These are phyloP conservation scores for Trichophyton verrucosum DNA, from an alignment of 2,329 filamentous ascomycete genomes.

Conservation along the genomic window DNA sequence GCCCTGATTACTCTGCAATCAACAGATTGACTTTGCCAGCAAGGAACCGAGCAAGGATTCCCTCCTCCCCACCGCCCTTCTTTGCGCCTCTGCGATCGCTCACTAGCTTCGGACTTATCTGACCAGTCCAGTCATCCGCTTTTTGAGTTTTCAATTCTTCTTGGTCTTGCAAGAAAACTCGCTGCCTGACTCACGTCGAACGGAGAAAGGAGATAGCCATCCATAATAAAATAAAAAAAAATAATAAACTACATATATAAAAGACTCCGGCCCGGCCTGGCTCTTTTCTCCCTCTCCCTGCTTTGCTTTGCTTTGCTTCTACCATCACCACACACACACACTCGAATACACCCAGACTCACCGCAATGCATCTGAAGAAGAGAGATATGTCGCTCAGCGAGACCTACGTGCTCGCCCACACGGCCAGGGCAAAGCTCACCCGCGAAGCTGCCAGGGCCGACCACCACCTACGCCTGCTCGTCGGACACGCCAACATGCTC, in stretches of 20 bases:
- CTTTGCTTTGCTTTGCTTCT: no score
- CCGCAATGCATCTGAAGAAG: conserved; percentile 31
- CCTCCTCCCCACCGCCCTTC: not conserved
- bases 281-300: not conserved
- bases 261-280: not conserved
- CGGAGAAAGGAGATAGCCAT: not conserved
- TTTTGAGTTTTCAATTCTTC: not conserved
- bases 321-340: not conserved
- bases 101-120: not conserved
- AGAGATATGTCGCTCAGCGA: conserved; percentile 96
- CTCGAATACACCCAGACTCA: no score
- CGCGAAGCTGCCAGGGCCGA: conserved; percentile 79
- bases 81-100: not conserved
- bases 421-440: conserved; percentile 90
- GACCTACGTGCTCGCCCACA: conserved; percentile 97
- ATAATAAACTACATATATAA: no score
- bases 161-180: not conserved
- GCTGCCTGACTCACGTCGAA: not conserved
- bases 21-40: not conserved
- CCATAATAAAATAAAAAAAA: no score
- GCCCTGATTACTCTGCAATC: not conserved
- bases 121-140: not conserved
- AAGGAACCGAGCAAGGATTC: not conserved
- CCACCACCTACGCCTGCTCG: conserved; percentile 87
- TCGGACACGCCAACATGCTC: conserved; percentile 96